Percentiles rank a stretch among this genome's conserved stretches.
Conservation (phyloP, 2,329 filamentous ascomycete species). For the Knoxdaviesia proteae region DNA sequence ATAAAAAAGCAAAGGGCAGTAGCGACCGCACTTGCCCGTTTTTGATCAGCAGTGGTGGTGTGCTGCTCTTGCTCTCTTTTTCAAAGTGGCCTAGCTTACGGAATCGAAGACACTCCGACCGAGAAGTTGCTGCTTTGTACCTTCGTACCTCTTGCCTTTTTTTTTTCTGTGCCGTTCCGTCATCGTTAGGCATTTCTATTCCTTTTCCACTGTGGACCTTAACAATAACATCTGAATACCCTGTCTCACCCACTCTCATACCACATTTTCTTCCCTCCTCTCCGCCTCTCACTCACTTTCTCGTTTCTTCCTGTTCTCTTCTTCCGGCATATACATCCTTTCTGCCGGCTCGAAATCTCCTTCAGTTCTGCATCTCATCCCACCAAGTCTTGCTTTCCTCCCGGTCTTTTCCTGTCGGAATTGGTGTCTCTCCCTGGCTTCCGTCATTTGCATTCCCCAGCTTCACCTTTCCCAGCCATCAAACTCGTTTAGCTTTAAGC, state of each 20-base stretch:
- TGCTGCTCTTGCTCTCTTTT: conserved; percentile 3
- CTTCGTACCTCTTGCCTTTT: conserved; percentile 4
- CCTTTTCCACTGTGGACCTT: background rate
- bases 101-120: background rate
- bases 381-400: conserved; percentile 1
- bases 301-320: conserved; percentile 5
- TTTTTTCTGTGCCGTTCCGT: conserved; percentile 6
- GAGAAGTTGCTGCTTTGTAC: background rate
- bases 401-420: conserved; percentile 1
- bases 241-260: background rate
- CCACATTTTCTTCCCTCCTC: conserved; percentile 5
- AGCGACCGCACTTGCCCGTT: too few relatives aligned
- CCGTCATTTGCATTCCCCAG: conserved; percentile 1
- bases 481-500: background rate
- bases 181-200: conserved; percentile 3
- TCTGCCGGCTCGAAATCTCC: conserved; percentile 1
- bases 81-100: background rate
- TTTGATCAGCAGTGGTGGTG: background rate
- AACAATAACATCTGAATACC: too few relatives aligned
- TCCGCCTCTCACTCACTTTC: conserved; percentile 7
- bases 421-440: conserved; percentile 2
- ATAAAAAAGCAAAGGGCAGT: too few relatives aligned
- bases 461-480: background rate
- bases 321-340: conserved; percentile 1
- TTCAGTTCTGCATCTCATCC: conserved; percentile 1